Percentiles rank a stretch among this genome's conserved stretches.
Evolutionary conservation across 352 stramenopile genomes (phyloP).

Genomic region (Globisporangium parvum): DNA sequence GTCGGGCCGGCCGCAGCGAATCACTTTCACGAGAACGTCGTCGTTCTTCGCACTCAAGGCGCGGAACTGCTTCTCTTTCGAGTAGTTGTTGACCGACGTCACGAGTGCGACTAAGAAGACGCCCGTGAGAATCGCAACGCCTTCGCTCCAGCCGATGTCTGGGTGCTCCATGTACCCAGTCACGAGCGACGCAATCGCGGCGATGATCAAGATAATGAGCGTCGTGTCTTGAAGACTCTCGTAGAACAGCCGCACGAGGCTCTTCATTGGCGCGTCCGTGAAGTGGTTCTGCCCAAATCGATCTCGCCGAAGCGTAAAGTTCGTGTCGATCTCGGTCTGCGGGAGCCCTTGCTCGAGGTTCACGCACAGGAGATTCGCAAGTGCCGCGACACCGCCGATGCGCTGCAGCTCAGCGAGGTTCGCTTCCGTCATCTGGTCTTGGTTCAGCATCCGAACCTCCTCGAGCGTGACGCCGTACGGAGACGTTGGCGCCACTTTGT

Average conservation of each 20-base stretch:
- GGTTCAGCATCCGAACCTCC: constrained; percentile 59
- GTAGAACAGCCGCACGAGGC: constrained; percentile 72
- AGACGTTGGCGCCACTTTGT: constrained; percentile 64
- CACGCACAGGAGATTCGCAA: constrained; percentile 64
- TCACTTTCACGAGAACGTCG: constrained; percentile 81
- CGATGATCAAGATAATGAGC: constrained; percentile 86
- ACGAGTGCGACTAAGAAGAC: constrained; percentile 94
- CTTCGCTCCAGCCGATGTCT: constrained; percentile 91
- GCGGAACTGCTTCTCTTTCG: constrained; percentile 90
- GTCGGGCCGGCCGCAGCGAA: constrained; percentile 56
- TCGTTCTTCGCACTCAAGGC: constrained; percentile 85
- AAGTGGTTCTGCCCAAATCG: constrained; percentile 67
- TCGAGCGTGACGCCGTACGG: constrained; percentile 69
- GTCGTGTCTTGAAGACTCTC: constrained; percentile 89
- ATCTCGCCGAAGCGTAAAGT: constrained; percentile 44
- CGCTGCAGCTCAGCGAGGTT: constrained; percentile 56
- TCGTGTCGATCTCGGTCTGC: constrained; percentile 49
- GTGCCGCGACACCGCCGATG: constrained; percentile 44
- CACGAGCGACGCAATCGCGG: constrained; percentile 80
- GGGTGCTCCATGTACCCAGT: constrained; percentile 77
- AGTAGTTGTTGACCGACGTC: constrained; percentile 95
- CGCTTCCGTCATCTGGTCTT: constrained; percentile 77
- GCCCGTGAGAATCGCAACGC: constrained; percentile 90
- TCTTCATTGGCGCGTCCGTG: constrained; percentile 73
- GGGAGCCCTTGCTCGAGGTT: constrained; percentile 59